Evolutionary conservation across 352 stramenopile species (phyloP).

Genomic region (Phytophthora palmivora): DNA sequence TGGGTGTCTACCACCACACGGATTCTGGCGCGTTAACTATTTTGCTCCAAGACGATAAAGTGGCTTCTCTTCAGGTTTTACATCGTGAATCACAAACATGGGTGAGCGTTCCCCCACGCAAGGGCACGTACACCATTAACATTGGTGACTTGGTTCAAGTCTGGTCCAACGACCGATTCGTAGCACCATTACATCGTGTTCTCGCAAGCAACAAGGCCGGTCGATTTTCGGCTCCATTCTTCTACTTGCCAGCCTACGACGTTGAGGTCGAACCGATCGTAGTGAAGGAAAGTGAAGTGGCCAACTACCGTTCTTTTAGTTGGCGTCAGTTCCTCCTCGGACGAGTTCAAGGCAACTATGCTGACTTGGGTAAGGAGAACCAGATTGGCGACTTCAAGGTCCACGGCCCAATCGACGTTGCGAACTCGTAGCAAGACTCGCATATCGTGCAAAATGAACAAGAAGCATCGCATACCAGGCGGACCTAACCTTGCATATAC

Average conservation of each 20-base stretch:
- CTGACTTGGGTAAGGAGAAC: conserved; percentile 11
- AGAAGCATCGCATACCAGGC: too few relatives aligned
- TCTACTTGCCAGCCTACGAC: conserved; percentile 68
- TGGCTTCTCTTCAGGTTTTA: conserved; percentile 58
- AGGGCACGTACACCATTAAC: conserved; percentile 68
- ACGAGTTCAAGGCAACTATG: conserved; percentile 7
- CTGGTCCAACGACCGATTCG: conserved; percentile 62
- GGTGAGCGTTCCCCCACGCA: conserved; percentile 48
- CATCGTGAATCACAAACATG: conserved; percentile 50
- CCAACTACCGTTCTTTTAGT: conserved; percentile 91
- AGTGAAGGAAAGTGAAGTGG: conserved; percentile 25
- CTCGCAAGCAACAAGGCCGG: conserved; percentile 32
- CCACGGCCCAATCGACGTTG: conserved; percentile 1
- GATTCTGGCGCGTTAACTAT: conserved; percentile 50
- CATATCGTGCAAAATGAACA: too few relatives aligned
- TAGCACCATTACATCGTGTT: conserved; percentile 60
- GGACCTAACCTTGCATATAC: too few relatives aligned
- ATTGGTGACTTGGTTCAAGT: conserved; percentile 68
- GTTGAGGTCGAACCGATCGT: conserved; percentile 61
- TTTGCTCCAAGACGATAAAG: conserved; percentile 62
- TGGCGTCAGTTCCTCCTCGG: conserved; percentile 17
- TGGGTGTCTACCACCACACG: conserved; percentile 67
- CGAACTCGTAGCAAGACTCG: conserved; percentile 7
- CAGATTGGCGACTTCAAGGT: conserved; percentile 19
- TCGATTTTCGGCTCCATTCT: conserved; percentile 60